Base-by-base conservation (phyloP, 78 protist genomes). In the Dictyostelium citrinum region DNA sequence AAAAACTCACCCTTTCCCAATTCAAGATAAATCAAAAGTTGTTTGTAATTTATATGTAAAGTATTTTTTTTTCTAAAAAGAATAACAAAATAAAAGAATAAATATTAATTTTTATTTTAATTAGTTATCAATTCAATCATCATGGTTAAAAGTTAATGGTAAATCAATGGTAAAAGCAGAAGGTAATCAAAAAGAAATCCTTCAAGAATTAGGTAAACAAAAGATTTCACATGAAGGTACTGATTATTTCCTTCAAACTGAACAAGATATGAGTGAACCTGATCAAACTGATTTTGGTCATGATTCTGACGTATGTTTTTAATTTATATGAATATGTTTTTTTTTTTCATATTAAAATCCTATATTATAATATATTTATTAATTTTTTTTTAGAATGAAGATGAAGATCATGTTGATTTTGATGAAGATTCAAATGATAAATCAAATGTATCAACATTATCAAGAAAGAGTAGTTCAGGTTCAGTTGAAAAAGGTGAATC, bases 251-350 rank as follows among this genome's bases (percentile, higher is more conserved):
- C 58, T 88, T 12, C 76, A 78, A 64, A 88, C 93, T 29, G 93
- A 88, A 46, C 74, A 78, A 14, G 85, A 78, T 78, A 76, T 78
- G 76, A 88, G 93, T 88, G 93, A 88, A 68, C 93, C 93, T 51
- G 93, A 88, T 45, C 84, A 76, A 88, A 88, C 93, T 46, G 93
- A 88, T 78, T 39, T 82, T 9, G 64, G 80, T 33, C 84, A 88
- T 88, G 84, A 78, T 68, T 78, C 93, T 29, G 93, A 85, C 58
- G 91, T 71, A 71, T 46, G 29, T 5, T 5, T 31, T 55, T 55
- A 14, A 3, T 55, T 55, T 55, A 43, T 43, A 8, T 43, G 11
- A 43, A 43, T 43, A 43, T 43, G 9, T 10, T 43, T 43, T 43
- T 0, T 24, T 31, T 70, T 16, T 70, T 31, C 33, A 37, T 37